Evolutionary conservation across 2,329 filamentous ascomycete genomes (phyloP).

Genomic region (Phyllosticta paracitricarpa): DNA sequence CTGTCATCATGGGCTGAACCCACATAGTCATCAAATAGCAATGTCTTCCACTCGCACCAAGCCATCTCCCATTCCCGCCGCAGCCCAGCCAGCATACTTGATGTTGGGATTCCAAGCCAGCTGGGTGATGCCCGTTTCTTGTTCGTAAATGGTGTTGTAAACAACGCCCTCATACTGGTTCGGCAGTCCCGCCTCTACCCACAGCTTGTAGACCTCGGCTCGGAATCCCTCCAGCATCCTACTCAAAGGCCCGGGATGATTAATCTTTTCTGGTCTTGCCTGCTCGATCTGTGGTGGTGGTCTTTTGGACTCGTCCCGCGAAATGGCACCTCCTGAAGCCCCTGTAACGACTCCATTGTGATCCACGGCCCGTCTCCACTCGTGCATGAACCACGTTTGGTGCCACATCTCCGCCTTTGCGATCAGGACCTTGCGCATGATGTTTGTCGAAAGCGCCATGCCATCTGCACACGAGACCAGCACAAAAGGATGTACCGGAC

Average conservation of each 20-base stretch:
- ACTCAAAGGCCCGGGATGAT: conserved; percentile 16
- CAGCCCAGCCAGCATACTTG: conserved; percentile 40
- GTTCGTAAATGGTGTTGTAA: conserved; percentile 35
- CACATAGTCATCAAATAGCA: background rate
- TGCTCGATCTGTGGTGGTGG: background rate
- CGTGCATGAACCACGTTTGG: conserved; percentile 48
- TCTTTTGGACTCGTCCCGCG: conserved; percentile 1
- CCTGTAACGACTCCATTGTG: conserved; percentile 1
- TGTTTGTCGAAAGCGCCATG: conserved; percentile 41
- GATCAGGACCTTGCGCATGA: conserved; percentile 40
- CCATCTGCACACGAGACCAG: conserved; percentile 45
- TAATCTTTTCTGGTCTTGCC: background rate
- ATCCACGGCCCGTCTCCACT: conserved; percentile 35
- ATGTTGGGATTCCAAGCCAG: conserved; percentile 44
- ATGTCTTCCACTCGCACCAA: conserved; percentile 42
- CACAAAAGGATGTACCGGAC: conserved; percentile 45
- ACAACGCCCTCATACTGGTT: conserved; percentile 20
- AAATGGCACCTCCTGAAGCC: background rate
- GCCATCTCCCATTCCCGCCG: conserved; percentile 39
- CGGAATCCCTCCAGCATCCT: conserved; percentile 36
- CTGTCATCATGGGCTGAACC: too few species aligned
- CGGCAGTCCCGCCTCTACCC: conserved; percentile 13
- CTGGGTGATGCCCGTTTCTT: conserved; percentile 33
- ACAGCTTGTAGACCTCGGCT: conserved; percentile 18
- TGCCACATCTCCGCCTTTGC: conserved; percentile 42